Conservation (phyloP, 2,329 filamentous ascomycete species). For the Ceratocystis eucalypticola region DNA sequence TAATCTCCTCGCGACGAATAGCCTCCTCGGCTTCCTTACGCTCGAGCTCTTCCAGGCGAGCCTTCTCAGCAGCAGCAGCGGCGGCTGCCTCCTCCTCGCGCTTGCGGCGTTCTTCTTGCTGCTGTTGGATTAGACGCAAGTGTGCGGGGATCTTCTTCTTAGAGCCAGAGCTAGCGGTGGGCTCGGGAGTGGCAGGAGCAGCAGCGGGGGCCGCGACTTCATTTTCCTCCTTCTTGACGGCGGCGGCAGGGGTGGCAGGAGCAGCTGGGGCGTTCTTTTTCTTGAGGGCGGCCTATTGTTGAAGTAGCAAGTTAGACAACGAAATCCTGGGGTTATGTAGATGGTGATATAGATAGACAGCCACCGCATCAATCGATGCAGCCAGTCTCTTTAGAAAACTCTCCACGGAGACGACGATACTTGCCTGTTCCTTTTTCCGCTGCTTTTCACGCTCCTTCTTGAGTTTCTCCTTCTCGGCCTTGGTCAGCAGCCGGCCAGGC, state of each 20-base stretch:
- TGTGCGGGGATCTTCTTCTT: slow-evolving; percentile 77
- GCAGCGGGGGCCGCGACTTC: slow-evolving; percentile 42
- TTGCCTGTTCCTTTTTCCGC: slow-evolving; percentile 91
- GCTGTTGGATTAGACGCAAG: slow-evolving; percentile 60
- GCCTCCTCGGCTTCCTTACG: slow-evolving; percentile 51
- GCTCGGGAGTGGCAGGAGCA: slow-evolving; percentile 31
- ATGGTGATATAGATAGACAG: background rate
- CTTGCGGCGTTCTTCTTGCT: slow-evolving; percentile 63
- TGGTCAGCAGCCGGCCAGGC: slow-evolving; percentile 66
- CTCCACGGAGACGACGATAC: slow-evolving; percentile 7
- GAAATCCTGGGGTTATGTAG: background rate
- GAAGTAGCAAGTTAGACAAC: background rate
- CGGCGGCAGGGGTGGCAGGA: slow-evolving; percentile 20
- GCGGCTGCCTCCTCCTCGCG: slow-evolving; percentile 49
- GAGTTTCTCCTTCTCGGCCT: slow-evolving; percentile 95
- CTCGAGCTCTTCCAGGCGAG: slow-evolving; percentile 52
- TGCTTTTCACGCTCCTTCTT: slow-evolving; percentile 99
- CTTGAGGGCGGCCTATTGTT: slow-evolving; percentile 46
- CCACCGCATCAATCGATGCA: no score
- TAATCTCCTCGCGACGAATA: slow-evolving; percentile 58
- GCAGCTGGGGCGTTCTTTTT: slow-evolving; percentile 45
- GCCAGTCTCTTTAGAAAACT: background rate
- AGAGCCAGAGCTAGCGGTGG: slow-evolving; percentile 32
- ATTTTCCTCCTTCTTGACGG: slow-evolving; percentile 25
- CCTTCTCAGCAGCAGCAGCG: slow-evolving; percentile 48